Base-by-base conservation (phyloP, 2,329 filamentous ascomycete genomes). In the Stachybotrys chlorohalonatus region DNA sequence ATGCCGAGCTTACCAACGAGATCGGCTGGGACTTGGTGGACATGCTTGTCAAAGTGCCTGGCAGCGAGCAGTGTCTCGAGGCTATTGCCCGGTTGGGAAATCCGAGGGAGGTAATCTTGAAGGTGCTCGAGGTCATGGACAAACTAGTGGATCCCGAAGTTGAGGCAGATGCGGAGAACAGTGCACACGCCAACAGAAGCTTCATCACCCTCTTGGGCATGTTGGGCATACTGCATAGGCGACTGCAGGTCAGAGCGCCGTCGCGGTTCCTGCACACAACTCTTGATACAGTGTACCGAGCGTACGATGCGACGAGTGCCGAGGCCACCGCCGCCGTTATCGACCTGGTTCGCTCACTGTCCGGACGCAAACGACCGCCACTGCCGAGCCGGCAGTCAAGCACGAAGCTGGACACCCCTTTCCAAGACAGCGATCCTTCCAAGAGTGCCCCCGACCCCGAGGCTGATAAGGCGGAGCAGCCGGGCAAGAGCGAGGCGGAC, bases 1-100 rank as follows among this genome's bases (percentile, higher is more conserved):
- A 89, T 75, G 75, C 77, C 9, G 76, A 81, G 55, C 74, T 92
- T 55, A 89, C 87, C 3, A 81, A 81, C 57, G 86, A 90, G 55
- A 91, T 93, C 62, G 89, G 89, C 52, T 94, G 89, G 89, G 89
- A 94, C 67, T 73, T 93, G 52, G 85, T 94, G 24, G 85, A 88
- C 65, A 82, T 90, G 64, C 79, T 94, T 5, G 76, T 91, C 30
- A 77, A 82, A 42, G 72, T 90, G 6, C 77, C 87, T 1, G 83
- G 79, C 11, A 86, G 85, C n/a, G 84, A 87, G 60, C 70, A 77
- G 50, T 91, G 89, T 65, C 75, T 93, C 15, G 81, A 86, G 65
- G 87, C 85, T 32, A 84, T 93, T 53, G 89, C 89, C 36, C 81
- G 85, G 30, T 76, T 90, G 46, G 89, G 89, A 52, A 94, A 93